Base-by-base conservation (phyloP, 2,329 filamentous ascomycete species). In the Apiospora kogelbergensis region DNA sequence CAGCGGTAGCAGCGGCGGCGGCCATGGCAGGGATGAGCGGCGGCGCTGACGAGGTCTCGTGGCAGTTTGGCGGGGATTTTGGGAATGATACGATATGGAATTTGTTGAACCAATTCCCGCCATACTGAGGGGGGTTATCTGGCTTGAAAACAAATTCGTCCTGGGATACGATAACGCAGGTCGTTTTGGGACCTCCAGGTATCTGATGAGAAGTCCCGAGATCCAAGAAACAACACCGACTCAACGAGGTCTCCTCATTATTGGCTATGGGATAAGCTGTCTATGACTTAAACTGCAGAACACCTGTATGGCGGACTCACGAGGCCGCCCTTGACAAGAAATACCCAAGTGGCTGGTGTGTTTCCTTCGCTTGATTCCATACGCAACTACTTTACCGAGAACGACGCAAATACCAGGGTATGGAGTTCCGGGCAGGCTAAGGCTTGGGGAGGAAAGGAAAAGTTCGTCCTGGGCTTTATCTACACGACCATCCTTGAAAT, bases 41-140 rank as follows among this genome's bases (percentile, higher is more conserved):
- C 11, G 71, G 71, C 48, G 66, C 74, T 48, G 73, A 76, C n/a
- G 74, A 76, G 57, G 71, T 73, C 40, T 72, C 78, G 37, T 86
- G 84, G 84, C 82, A 85, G 70, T 89, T 89, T 77, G 86, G 84
- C 30, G 86, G 86, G 1, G 85, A 84, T 68, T 87, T 88, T 77
- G 83, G 82, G 2, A 81, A 82, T 64, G 86, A 88, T 72, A 88
- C 85, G 60, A 82, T 89, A 68, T 88, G 86, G 86, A 85, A 83
- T 45, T 76, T 88, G 69, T 75, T 89, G 73, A 89, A 89, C 73
- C 84, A 83, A 71, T 83, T 83, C 71, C 80, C 81, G 44, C 79
- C 77, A 64, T 67, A 74, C 67, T 73, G 67, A 66, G 7, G n/a
- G 24, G 26, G 17, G 20, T 2, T 4, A 17, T 37, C 30, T 20